Evolutionary conservation across 768 basidiomycete genomes (phyloP).

Genomic region (Kwoniella newhampshirensis): DNA sequence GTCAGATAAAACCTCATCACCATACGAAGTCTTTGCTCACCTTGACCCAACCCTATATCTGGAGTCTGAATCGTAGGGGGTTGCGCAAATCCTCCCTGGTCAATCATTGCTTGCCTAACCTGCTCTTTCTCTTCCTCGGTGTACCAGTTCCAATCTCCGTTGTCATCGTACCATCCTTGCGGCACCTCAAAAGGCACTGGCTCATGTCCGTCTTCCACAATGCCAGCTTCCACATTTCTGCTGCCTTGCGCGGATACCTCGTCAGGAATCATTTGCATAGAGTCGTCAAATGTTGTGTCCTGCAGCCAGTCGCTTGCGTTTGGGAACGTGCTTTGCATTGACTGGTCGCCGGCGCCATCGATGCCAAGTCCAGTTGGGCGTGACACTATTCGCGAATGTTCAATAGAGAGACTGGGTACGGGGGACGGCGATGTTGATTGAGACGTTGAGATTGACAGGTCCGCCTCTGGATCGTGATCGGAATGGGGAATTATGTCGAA

Average conservation of each 20-base stretch:
- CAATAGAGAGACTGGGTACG: slow-evolving; percentile 23
- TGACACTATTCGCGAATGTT: slow-evolving; percentile 14
- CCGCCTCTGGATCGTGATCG: neutral
- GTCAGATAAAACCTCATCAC: neutral
- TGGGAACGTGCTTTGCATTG: slow-evolving; percentile 28
- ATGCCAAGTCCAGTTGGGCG: slow-evolving; percentile 16
- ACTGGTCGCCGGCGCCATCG: slow-evolving; percentile 20
- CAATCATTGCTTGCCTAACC: slow-evolving; percentile 33
- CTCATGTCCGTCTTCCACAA: slow-evolving; percentile 33
- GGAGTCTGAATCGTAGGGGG: neutral
- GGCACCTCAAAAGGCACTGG: slow-evolving; percentile 39
- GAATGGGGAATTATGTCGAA: slow-evolving; percentile 22
- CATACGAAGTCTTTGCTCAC: slow-evolving; percentile 2
- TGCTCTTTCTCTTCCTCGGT: slow-evolving; percentile 48
- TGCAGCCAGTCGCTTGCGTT: slow-evolving; percentile 38
- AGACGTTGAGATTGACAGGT: neutral
- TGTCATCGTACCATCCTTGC: slow-evolving; percentile 51
- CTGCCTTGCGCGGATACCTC: neutral
- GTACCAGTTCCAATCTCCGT: slow-evolving; percentile 49
- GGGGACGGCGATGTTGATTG: slow-evolving; percentile 18
- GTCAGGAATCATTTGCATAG: neutral
- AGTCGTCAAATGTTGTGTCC: slow-evolving; percentile 39
- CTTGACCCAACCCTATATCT: neutral
- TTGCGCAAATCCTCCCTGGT: slow-evolving; percentile 4
- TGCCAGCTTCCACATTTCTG: slow-evolving; percentile 2